A percentile compares a stretch with the other conserved stretches of the same genome.
These are phyloP conservation scores for Mrakia frigida DNA, from an alignment of 768 basidiomycete genomes.

Conservation along the genomic window DNA sequence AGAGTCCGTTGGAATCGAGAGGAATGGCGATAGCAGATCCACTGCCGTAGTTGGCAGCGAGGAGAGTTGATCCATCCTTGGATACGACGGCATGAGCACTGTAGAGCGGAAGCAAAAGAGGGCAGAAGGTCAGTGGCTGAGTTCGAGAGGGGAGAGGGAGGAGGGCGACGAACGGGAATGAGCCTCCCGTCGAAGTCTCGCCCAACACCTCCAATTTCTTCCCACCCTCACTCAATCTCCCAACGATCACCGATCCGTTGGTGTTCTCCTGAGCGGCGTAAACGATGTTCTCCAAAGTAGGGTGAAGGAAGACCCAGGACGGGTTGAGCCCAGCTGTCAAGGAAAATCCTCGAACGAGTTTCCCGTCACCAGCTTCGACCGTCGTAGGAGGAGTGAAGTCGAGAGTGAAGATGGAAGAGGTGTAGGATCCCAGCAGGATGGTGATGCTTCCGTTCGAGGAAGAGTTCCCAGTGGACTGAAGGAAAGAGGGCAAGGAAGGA, in stretches of 20 bases:
- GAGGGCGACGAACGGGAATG: conserved; percentile 2
- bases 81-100: conserved; percentile 20
- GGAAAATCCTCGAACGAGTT: conserved; percentile 2
- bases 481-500: not conserved
- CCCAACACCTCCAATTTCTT: not conserved
- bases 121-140: not conserved
- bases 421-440: conserved; percentile 24
- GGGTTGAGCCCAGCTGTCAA: not conserved
- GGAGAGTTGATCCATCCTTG: conserved; percentile 11
- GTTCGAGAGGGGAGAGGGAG: not conserved
- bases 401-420: not conserved
- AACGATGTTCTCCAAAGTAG: not conserved
- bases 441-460: not conserved
- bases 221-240: not conserved
- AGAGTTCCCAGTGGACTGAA: not conserved
- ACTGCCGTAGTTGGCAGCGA: conserved; percentile 20
- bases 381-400: conserved; percentile 22
- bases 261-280: conserved; percentile 21
- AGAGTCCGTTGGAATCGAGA: not conserved
- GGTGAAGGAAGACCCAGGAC: conserved; percentile 24
- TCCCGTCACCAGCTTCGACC: conserved; percentile 12
- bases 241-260: conserved; percentile 18
- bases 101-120: not conserved
- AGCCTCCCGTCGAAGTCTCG: conserved; percentile 8
- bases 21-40: not conserved